phyloP scores from a whole-genome alignment of 2,329 filamentous ascomycete genomes.

The Trichoderma sp. region DNA sequence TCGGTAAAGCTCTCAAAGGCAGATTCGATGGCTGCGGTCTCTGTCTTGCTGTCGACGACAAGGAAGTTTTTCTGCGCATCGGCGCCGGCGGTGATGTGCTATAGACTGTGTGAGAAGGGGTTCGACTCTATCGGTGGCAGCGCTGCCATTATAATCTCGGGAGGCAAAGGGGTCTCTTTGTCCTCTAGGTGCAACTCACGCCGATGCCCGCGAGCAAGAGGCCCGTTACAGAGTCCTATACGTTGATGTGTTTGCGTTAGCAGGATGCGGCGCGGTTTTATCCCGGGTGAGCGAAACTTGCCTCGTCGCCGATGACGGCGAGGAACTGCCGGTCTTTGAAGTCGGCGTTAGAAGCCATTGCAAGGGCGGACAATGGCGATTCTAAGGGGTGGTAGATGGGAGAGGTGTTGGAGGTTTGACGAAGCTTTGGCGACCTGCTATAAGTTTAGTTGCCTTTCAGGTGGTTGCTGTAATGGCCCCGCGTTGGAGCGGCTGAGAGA shows the following conservation, averaged over 20 bases:
- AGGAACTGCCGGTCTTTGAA: constrained; percentile 91
- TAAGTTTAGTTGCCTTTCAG: constrained; percentile 3
- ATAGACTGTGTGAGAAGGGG: constrained; percentile 1
- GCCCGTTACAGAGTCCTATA: constrained; percentile 90
- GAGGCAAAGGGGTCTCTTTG: background rate
- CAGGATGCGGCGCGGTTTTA: background rate
- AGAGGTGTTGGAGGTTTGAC: background rate
- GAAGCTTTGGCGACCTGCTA: constrained; percentile 17
- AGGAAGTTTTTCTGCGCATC: constrained; percentile 97
- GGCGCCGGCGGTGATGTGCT: constrained; percentile 89
- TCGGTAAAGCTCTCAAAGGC: constrained; percentile 87
- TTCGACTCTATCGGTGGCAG: background rate
- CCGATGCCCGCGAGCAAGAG: constrained; percentile 93
- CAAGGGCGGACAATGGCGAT: constrained; percentile 21
- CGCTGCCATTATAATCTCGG: background rate
- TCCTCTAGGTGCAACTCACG: constrained; percentile 47
- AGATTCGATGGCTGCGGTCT: constrained; percentile 80
- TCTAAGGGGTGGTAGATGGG: background rate
- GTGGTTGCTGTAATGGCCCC: background rate
- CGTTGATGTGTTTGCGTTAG: constrained; percentile 26
- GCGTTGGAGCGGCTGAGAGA: background rate
- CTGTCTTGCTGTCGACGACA: constrained; percentile 91
- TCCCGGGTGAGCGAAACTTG: constrained; percentile 34
- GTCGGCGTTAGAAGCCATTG: constrained; percentile 53
- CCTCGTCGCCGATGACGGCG: constrained; percentile 97